A percentile compares a stretch with the other conserved stretches of the same genome.
Conservation (phyloP, 2,329 filamentous ascomycete species). For the Fusarium continuum region DNA sequence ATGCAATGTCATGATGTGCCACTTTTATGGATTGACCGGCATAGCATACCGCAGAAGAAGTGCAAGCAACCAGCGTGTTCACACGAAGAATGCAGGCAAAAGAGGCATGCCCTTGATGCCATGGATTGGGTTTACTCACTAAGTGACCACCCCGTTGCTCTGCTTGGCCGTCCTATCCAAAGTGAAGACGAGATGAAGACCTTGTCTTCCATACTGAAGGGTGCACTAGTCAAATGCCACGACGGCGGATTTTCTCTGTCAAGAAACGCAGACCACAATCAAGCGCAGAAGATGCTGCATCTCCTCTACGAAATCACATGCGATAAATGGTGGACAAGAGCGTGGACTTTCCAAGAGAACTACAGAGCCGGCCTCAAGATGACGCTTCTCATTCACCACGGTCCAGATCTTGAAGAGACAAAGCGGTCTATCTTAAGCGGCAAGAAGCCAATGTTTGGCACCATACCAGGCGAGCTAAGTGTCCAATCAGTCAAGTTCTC, state of each 20-base stretch:
- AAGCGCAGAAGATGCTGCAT: slow-evolving; percentile 29
- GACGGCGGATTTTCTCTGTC: slow-evolving; percentile 18
- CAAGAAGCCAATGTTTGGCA: slow-evolving; percentile 6
- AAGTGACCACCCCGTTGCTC: slow-evolving; percentile 44
- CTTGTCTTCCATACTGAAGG: slow-evolving; percentile 29
- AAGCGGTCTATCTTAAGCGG: slow-evolving; percentile 29
- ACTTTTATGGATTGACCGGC: slow-evolving; percentile 45
- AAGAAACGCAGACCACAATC: neutral
- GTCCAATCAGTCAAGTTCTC: slow-evolving; percentile 37
- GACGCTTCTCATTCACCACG: slow-evolving; percentile 44
- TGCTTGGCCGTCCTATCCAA: slow-evolving; percentile 38
- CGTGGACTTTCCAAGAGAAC: slow-evolving; percentile 50
- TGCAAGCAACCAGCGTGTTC: slow-evolving; percentile 26
- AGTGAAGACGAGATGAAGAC: slow-evolving; percentile 14
- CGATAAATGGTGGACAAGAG: slow-evolving; percentile 45
- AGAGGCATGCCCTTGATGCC: slow-evolving; percentile 41
- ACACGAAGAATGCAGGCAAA: slow-evolving; percentile 36
- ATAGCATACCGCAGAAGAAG: slow-evolving; percentile 41
- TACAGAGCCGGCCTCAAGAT: slow-evolving; percentile 44
- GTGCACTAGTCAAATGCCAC: slow-evolving; percentile 20
- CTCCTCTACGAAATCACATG: slow-evolving; percentile 40
- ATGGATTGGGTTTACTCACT: slow-evolving; percentile 48
- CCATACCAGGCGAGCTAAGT: slow-evolving; percentile 40
- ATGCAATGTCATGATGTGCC: slow-evolving; percentile 34
- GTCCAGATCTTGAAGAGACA: slow-evolving; percentile 14